Percentiles rank a stretch among this genome's conserved stretches.
Conservation (phyloP, 2,329 filamentous ascomycete genomes). For the Microascus cirrosus region DNA sequence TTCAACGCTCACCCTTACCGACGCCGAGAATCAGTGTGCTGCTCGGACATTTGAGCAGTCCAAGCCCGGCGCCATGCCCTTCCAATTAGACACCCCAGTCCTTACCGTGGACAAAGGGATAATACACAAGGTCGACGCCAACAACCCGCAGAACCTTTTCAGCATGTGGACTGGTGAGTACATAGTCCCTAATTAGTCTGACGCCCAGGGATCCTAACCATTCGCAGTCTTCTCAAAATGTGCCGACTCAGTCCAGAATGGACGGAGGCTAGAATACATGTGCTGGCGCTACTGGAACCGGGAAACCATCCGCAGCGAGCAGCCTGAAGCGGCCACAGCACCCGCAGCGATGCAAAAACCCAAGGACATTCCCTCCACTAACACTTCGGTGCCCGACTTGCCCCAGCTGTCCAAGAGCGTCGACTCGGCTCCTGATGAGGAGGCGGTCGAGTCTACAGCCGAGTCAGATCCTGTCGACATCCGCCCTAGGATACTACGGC, state of each 20-base stretch:
- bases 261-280: slow-evolving; percentile 83
- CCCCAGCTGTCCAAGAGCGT: slow-evolving; percentile 69
- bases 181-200: background rate
- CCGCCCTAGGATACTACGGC: slow-evolving; percentile 56
- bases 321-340: slow-evolving; percentile 35
- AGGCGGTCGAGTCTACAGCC: slow-evolving; percentile 45
- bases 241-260: slow-evolving; percentile 87
- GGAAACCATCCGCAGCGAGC: slow-evolving; percentile 81
- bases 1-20: slow-evolving; percentile 9
- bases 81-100: slow-evolving; percentile 72
- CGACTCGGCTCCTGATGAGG: slow-evolving; percentile 56
- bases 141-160: slow-evolving; percentile 85
- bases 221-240: slow-evolving; percentile 79
- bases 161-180: slow-evolving; percentile 92
- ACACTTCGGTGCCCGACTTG: slow-evolving; percentile 36
- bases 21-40: slow-evolving; percentile 7
- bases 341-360: slow-evolving; percentile 30
- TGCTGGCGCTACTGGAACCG: slow-evolving; percentile 94
- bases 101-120: slow-evolving; percentile 84
- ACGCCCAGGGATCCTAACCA: background rate
- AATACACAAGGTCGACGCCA: slow-evolving; percentile 89
- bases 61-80: slow-evolving; percentile 54
- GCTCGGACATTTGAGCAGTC: slow-evolving; percentile 25
- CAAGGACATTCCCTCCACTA: slow-evolving; percentile 31
- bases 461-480: slow-evolving; percentile 47